Base-by-base conservation (phyloP, 176 grass and related monocot species). In the Themeda triandra region DNA sequence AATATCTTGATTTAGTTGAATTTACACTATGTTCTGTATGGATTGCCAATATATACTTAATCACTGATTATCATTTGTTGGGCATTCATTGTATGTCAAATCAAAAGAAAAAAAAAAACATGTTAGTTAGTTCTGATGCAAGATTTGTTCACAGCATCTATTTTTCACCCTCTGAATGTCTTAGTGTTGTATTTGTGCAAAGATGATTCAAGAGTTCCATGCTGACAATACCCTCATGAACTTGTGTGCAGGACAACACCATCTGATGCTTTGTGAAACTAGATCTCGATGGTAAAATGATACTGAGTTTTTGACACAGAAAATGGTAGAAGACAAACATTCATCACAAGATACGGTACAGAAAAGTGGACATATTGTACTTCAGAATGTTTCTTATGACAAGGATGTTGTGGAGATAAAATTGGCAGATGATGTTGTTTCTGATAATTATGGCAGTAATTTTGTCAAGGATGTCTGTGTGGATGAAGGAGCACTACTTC, bases 381-480 rank as follows among this genome's bases (percentile, higher is more conserved):
- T 68, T 72, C 73, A 83, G 9, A 33, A 84, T 63, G 51, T 84
- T 84, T 97, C 66, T 66, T 87, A 79, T 82, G 91, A 93, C 12
- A 90, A 97, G 82, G 90, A 91, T 85, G 74, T 92, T 35, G 66
- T 89, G 74, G 91, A 97, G 74, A 88, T 92, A 62, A 86, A 89
- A 86, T 58, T 78, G 54, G 74, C 82, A 59, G 85, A 94, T 21
- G 86, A 84, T 70, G 51, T 88, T 71, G 85, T 70, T 49, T 79
- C 75, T 75, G 56, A 65, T 39, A 65, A 86, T 65, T 70, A 84
- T 69, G 81, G 66, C 32, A 71, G 46, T 33, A 85, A 92, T 75
- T 92, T 91, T 85, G 84, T 97, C 58, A 97, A 97, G 76, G 94
- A 97, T 88, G 90, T 97, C 60, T 90, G 94, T 78, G 73, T 97